These are phyloP conservation scores for Clonostachys byssicola DNA, from an alignment of 2,329 filamentous ascomycete species.

Conservation along the genomic window DNA sequence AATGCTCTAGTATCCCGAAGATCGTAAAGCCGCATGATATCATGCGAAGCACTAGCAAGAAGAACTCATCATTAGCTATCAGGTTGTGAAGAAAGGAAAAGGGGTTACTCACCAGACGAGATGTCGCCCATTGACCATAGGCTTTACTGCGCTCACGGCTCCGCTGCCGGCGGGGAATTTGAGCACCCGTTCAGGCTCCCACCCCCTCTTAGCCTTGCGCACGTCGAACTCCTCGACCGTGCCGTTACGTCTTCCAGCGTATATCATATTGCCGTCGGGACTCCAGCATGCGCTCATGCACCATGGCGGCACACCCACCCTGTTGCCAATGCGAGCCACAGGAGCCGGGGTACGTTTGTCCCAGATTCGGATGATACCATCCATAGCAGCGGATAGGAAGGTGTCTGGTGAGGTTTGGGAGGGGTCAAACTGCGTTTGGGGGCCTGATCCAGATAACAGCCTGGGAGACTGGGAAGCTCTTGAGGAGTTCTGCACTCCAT, in stretches of 20 bases:
- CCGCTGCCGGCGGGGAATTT: slow-evolving; percentile 88
- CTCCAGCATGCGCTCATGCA: slow-evolving; percentile 98
- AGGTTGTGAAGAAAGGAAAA: neutral
- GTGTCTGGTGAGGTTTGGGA: slow-evolving; percentile 59
- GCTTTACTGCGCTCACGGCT: slow-evolving; percentile 78
- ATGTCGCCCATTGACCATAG: slow-evolving; percentile 92
- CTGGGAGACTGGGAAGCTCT: neutral
- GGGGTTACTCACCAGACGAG: slow-evolving; percentile 63
- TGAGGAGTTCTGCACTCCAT: neutral
- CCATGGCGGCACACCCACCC: slow-evolving; percentile 82
- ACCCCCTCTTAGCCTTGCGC: slow-evolving; percentile 65
- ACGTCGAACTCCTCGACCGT: slow-evolving; percentile 94
- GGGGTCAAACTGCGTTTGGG: neutral
- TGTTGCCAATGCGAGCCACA: slow-evolving; percentile 72
- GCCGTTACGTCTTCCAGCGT: slow-evolving; percentile 83
- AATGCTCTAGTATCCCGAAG: slow-evolving; percentile 60
- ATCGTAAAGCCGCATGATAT: slow-evolving; percentile 92
- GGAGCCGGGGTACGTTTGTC: slow-evolving; percentile 75
- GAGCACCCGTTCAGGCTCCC: slow-evolving; percentile 72
- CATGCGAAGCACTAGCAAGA: slow-evolving; percentile 71
- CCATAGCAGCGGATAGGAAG: slow-evolving; percentile 84
- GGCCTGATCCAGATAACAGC: neutral
- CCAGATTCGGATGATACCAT: slow-evolving; percentile 91
- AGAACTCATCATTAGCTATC: neutral
- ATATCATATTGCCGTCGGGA: slow-evolving; percentile 91